phyloP scores from a whole-genome alignment of 371 early-diverging fungal genomes.

The Homolaphlyctis polyrhiza region DNA sequence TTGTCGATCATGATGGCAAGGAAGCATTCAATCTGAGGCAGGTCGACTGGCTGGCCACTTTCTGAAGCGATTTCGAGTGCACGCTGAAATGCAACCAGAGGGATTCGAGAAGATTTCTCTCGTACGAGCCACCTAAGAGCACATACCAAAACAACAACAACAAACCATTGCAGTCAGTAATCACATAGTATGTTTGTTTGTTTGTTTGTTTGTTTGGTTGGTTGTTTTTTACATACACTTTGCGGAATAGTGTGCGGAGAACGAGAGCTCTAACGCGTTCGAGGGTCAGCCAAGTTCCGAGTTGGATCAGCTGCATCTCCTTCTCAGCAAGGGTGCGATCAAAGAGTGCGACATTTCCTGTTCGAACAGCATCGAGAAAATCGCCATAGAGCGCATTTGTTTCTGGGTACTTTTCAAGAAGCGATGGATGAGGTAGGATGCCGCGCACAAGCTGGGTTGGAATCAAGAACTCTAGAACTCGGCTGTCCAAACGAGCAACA shows the following conservation, averaged over 20 bases:
- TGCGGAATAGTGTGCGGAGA: conserved; percentile 69
- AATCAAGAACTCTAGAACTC: conserved; percentile 69
- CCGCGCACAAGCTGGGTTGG: conserved; percentile 68
- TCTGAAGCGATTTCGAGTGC: conserved; percentile 39
- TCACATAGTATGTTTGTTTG: background rate
- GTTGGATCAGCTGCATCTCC: conserved; percentile 52
- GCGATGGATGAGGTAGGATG: conserved; percentile 49
- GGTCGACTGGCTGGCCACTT: conserved; percentile 4
- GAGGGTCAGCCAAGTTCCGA: conserved; percentile 73
- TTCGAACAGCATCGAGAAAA: conserved; percentile 56
- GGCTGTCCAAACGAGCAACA: too few relatives aligned
- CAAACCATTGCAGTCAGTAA: background rate
- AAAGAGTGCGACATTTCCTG: conserved; percentile 68
- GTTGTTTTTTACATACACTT: conserved; percentile 62
- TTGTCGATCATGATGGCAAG: conserved; percentile 71
- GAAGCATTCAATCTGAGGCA: conserved; percentile 42
- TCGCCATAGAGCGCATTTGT: conserved; percentile 50
- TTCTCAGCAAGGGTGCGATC: conserved; percentile 49
- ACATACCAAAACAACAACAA: conserved; percentile 7
- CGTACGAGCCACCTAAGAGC: conserved; percentile 42
- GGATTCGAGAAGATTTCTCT: conserved; percentile 47
- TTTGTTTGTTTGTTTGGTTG: background rate
- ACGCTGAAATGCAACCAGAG: conserved; percentile 46
- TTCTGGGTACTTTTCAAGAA: conserved; percentile 52
- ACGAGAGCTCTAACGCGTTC: conserved; percentile 68